Evolutionary conservation across 2,329 filamentous ascomycete species (phyloP).

Genomic region (Fusarium sp.): DNA sequence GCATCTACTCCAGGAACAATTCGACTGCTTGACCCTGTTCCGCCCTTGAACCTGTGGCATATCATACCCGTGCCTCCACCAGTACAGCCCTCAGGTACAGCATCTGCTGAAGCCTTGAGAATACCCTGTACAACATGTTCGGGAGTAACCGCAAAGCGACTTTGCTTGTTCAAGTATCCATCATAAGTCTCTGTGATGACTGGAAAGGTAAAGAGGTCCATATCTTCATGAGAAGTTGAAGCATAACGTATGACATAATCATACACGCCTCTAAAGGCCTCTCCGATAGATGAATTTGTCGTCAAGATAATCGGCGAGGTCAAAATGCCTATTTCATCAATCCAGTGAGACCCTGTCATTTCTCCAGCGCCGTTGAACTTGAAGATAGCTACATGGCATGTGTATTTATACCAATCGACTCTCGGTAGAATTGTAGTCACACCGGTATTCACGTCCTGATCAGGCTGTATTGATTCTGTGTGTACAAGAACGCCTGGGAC

Average conservation of each 20-base stretch:
- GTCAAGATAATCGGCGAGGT: constrained; percentile 71
- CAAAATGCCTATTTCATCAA: constrained; percentile 70
- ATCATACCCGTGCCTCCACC: constrained; percentile 78
- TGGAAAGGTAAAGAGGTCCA: constrained; percentile 67
- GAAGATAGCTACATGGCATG: constrained; percentile 65
- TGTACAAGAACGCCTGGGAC: constrained; percentile 61
- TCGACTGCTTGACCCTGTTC: constrained; percentile 72
- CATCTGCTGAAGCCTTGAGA: constrained; percentile 60
- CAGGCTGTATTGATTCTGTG: constrained; percentile 57
- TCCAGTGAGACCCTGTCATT: constrained; percentile 71
- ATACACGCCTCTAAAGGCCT: constrained; percentile 69
- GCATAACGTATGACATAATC: constrained; percentile 65
- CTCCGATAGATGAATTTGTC: constrained; percentile 68
- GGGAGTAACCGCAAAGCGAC: constrained; percentile 65
- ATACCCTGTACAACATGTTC: constrained; percentile 67
- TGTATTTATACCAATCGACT: constrained; percentile 57
- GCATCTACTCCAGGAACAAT: constrained; percentile 61
- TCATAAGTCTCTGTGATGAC: constrained; percentile 74
- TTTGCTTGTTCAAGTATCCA: constrained; percentile 69
- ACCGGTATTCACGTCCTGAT: constrained; percentile 59
- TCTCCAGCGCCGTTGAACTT: constrained; percentile 74
- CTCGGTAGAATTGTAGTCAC: constrained; percentile 63
- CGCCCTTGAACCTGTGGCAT: constrained; percentile 74
- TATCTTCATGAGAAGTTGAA: constrained; percentile 55
- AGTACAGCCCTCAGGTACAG: constrained; percentile 70